Evolutionary conservation across 768 basidiomycete genomes (phyloP), one percentile per base, ranked within the genome.

Genomic region (Xerocomellus amylosporus): DNA sequence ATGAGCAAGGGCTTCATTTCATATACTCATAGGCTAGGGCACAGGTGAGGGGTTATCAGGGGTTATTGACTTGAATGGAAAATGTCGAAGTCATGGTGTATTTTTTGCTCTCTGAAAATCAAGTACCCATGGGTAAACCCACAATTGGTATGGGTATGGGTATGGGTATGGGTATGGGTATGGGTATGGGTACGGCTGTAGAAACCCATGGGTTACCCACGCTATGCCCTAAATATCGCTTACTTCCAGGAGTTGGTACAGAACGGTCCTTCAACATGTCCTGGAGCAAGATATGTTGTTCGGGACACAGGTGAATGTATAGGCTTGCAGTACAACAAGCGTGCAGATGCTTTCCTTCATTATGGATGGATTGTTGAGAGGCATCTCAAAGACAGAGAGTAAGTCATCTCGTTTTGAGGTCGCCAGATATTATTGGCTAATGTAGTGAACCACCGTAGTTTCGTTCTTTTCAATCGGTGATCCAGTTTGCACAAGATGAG

Each of bases 401-500:
- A 64, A 78, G 95, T 85, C 2, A 28, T n/a, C 2, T 44, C 15
- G 9, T 38, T 12, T 22, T 22, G 31, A n/a, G 17, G 24, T 26
- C 13, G n/a, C 5, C 3, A 1, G 12, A 37, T 22, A 24, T n/a
- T 12, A 24, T 13, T 8, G 9, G 17, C 43, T 48, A 42, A 51
- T 55, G 24, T 46, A 31, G n/a, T 44, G 37, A 28, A 60, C 7
- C 17, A 39, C 37, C 63, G 0, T 8, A 62, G 59, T 24, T 60
- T 65, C 46, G 61, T 71, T 53, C 76, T 99, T 49, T 98, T 99
- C 77, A 98, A 99, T 71, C 95, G 97, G 49, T 97, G 98, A 69
- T 97, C 97, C 13, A 90, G 87, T 81, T 74, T 98, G 72, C 97
- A 99, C 73, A 99, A 99, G 74, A 98, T 98, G 97, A 96, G 93